phyloP scores from a whole-genome alignment of 371 early-diverging fungal genomes.

The Mortierella sp. region DNA sequence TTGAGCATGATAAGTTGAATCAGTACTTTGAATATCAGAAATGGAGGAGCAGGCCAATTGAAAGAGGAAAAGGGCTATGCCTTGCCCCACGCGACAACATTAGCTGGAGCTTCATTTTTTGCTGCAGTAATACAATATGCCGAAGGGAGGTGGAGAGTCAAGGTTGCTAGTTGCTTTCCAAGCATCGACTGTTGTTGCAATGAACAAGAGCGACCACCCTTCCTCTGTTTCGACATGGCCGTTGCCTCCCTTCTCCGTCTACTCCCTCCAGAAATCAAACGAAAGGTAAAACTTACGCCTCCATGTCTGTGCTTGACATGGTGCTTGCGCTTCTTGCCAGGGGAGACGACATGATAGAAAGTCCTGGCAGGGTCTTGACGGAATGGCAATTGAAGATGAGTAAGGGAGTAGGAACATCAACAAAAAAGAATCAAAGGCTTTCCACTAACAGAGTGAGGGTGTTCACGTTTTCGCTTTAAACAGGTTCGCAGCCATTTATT shows the following conservation, averaged over 20 bases:
- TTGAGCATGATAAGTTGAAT: background rate
- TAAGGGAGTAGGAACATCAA: background rate
- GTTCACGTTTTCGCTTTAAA: background rate
- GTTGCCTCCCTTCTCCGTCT: background rate
- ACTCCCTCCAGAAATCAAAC: background rate
- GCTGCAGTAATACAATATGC: background rate
- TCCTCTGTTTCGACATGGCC: background rate
- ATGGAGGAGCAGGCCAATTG: background rate
- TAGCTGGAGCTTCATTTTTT: background rate
- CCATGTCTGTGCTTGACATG: constrained; percentile 52
- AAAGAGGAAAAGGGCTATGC: background rate
- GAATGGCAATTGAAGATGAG: constrained; percentile 6
- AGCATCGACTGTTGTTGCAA: background rate
- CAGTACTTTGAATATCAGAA: background rate
- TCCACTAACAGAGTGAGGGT: background rate
- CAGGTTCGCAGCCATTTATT: background rate
- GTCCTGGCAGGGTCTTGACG: background rate
- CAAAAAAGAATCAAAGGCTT: background rate
- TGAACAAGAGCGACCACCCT: background rate
- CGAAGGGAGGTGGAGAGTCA: background rate
- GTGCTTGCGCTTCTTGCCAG: constrained; percentile 44
- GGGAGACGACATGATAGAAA: constrained; percentile 41
- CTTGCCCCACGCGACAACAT: background rate
- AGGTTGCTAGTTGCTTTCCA: background rate
- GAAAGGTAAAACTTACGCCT: constrained; percentile 41